A percentile compares a stretch with the other conserved stretches of the same genome.
phyloP scores from a whole-genome alignment of 1,284 basidiomycete genomes.

The Pascua guehoae region DNA sequence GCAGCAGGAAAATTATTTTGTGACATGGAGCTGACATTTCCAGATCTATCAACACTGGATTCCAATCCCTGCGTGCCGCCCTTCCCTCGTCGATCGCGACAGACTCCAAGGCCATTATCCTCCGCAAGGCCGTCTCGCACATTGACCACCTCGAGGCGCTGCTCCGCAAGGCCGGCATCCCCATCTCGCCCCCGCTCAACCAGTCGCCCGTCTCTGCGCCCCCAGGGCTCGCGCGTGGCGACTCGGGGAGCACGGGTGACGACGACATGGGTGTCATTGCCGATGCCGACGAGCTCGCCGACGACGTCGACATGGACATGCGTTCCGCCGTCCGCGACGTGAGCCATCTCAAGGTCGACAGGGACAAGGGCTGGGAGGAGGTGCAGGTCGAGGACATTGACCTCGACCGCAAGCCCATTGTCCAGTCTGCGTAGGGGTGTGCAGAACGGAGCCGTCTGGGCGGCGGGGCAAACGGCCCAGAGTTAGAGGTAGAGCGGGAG shows the following conservation, averaged over 20 bases:
- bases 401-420: conserved; percentile 11
- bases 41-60: conserved; percentile 46
- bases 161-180: conserved; percentile 24
- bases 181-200: background rate
- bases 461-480: background rate
- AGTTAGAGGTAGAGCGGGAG: no score
- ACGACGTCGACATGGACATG: conserved; percentile 10
- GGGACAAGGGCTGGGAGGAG: conserved; percentile 3
- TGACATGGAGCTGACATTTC: background rate
- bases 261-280: background rate
- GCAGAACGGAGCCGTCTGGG: background rate
- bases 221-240: background rate
- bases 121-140: conserved; percentile 43
- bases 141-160: conserved; percentile 35
- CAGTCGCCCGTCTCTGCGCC: no score
- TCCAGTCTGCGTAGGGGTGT: background rate
- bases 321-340: conserved; percentile 7
- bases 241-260: background rate
- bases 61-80: conserved; percentile 32
- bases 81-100: conserved; percentile 34
- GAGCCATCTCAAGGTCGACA: conserved; percentile 8
- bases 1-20: background rate
- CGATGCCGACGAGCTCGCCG: background rate
- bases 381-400: conserved; percentile 17
- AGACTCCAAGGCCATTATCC: conserved; percentile 45